A percentile compares a stretch with the other conserved stretches of the same genome.
Evolutionary conservation across 805 yeast species (phyloP).

Genomic region (Saturnispora zaruensis): DNA sequence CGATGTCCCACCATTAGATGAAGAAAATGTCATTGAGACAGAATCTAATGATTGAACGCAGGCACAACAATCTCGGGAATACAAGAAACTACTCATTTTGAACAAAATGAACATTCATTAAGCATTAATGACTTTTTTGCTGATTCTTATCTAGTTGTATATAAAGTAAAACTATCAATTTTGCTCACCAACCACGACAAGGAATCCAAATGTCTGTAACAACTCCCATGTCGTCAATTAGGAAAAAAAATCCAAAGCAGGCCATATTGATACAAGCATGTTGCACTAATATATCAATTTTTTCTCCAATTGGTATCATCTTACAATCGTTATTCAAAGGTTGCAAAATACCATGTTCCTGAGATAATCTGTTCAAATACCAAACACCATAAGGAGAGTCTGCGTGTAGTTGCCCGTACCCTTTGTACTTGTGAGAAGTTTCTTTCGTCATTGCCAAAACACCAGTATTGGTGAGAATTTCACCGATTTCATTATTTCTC

Average conservation of each 20-base stretch:
- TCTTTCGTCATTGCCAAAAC: slow-evolving; percentile 64
- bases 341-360: slow-evolving; percentile 71
- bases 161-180: not conserved
- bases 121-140: too few relatives aligned
- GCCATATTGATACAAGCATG: slow-evolving; percentile 69
- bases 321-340: slow-evolving; percentile 32
- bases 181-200: slow-evolving; percentile 24
- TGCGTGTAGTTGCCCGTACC: slow-evolving; percentile 39
- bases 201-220: slow-evolving; percentile 25
- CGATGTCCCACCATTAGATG: not conserved
- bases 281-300: slow-evolving; percentile 52
- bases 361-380: slow-evolving; percentile 57
- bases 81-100: not conserved
- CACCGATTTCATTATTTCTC: slow-evolving; percentile 45
- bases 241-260: slow-evolving; percentile 47
- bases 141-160: too few relatives aligned
- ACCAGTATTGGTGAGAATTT: slow-evolving; percentile 62
- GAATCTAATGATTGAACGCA: not conserved
- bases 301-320: slow-evolving; percentile 46
- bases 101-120: too few relatives aligned
- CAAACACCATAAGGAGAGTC: slow-evolving; percentile 43
- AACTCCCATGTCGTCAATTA: slow-evolving; percentile 37
- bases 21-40: not conserved
- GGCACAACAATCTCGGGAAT: too few relatives aligned
- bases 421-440: slow-evolving; percentile 43